Percentiles rank a stretch among this genome's conserved stretches.
Conservation (phyloP, 148 eudicot species). For the Vaccinium vitisidaea region DNA sequence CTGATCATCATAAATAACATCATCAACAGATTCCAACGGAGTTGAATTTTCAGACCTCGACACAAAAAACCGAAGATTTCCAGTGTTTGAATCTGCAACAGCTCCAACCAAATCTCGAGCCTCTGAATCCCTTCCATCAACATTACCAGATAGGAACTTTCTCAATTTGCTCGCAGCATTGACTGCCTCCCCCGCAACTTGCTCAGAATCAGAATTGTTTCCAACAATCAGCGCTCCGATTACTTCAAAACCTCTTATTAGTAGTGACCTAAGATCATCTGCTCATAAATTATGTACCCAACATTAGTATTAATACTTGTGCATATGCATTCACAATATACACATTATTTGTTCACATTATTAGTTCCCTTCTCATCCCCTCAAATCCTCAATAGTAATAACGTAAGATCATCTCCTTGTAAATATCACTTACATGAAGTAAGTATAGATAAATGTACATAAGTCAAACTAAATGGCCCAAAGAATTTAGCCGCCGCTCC, state of each 20-base stretch:
- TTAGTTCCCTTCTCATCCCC: background rate
- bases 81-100: slow-evolving; percentile 34
- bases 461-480: background rate
- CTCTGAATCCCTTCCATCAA: slow-evolving; percentile 22
- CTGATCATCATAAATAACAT: slow-evolving; percentile 64
- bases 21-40: slow-evolving; percentile 40
- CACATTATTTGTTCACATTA: background rate
- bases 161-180: slow-evolving; percentile 46
- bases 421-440: background rate
- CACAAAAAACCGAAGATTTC: slow-evolving; percentile 49
- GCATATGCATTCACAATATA: background rate
- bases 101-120: slow-evolving; percentile 56
- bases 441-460: background rate
- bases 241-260: slow-evolving; percentile 72
- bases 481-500: slow-evolving; percentile 40
- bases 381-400: background rate
- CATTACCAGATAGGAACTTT: slow-evolving; percentile 29
- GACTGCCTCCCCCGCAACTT: slow-evolving; percentile 49
- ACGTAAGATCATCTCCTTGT: background rate
- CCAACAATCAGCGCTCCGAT: slow-evolving; percentile 71
- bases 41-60: slow-evolving; percentile 40
- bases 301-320: background rate
- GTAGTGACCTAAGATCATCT: slow-evolving; percentile 62
- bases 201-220: slow-evolving; percentile 31
- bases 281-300: slow-evolving; percentile 15